These are phyloP conservation scores for Astrothelium macrocarpum DNA, from an alignment of 495 filamentous ascomycete species.

Conservation along the genomic window DNA sequence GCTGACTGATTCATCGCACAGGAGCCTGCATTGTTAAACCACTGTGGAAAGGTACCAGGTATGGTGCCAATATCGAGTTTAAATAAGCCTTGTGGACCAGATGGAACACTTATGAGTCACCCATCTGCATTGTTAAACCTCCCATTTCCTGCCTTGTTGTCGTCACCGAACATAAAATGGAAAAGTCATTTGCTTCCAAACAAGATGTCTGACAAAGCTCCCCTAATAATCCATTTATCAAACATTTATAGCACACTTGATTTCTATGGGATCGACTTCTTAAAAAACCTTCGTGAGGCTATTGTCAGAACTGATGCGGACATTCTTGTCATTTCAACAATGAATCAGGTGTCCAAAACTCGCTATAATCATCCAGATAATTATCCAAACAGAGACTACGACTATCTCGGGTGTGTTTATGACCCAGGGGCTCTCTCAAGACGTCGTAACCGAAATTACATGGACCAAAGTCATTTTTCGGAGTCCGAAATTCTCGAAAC, in stretches of 20 bases:
- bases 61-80: too few species aligned
- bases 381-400: too few species aligned
- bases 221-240: background rate
- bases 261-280: background rate
- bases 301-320: background rate
- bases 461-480: too few species aligned
- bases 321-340: background rate
- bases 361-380: too few species aligned
- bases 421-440: too few species aligned
- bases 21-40: background rate
- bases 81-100: too few species aligned
- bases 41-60: too few species aligned
- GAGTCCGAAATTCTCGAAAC: background rate
- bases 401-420: too few species aligned
- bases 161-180: background rate
- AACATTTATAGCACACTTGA: background rate
- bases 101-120: too few species aligned
- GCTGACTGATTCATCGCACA: background rate
- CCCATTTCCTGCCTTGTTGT: background rate
- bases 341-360: background rate
- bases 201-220: background rate
- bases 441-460: too few species aligned
- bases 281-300: background rate
- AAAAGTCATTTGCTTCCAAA: background rate
- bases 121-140: too few species aligned